Conservation (phyloP, 176 grass and related monocot species). For the Elymus sibiricus region DNA sequence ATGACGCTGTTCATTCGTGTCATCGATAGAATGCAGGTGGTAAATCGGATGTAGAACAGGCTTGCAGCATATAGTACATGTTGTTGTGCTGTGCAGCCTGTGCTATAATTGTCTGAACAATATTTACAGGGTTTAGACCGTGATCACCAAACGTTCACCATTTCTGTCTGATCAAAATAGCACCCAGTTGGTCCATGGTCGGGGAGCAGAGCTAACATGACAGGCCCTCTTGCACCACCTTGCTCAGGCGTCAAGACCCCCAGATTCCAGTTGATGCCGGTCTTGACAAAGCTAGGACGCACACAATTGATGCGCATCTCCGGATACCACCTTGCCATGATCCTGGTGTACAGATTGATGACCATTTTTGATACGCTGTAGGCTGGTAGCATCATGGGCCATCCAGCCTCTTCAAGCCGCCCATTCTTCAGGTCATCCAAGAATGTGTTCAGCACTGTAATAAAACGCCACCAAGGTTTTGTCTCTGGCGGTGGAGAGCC, state of each 20-base stretch:
- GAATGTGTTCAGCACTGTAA: slow-evolving; percentile 35
- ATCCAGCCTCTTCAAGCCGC: slow-evolving; percentile 50
- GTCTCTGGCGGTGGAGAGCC: too few species aligned
- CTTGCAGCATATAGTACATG: too few species aligned
- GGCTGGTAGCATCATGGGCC: slow-evolving; percentile 63
- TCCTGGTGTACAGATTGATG: slow-evolving; percentile 53
- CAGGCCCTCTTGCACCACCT: slow-evolving; percentile 56
- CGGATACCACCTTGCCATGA: slow-evolving; percentile 39
- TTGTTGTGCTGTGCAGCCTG: too few species aligned
- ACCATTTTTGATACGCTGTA: slow-evolving; percentile 68
- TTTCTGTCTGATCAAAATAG: slow-evolving; percentile 57
- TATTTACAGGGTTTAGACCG: too few species aligned
- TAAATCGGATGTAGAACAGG: too few species aligned
- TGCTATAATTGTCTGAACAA: too few species aligned
- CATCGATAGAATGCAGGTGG: too few species aligned
- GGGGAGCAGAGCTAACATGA: slow-evolving; percentile 50
- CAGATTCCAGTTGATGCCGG: slow-evolving; percentile 52
- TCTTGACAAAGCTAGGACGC: slow-evolving; percentile 51
- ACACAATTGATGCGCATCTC: slow-evolving; percentile 60
- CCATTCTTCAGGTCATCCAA: slow-evolving; percentile 58
- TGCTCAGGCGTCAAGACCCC: slow-evolving; percentile 48
- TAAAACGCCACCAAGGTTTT: too few species aligned
- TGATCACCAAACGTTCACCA: slow-evolving; percentile 35
- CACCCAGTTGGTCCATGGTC: slow-evolving; percentile 37
- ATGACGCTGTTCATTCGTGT: too few species aligned